Percentiles rank a stretch among this genome's conserved stretches.
phyloP scores from a whole-genome alignment of 2,329 filamentous ascomycete genomes.

The Mollisia scopiformis region DNA sequence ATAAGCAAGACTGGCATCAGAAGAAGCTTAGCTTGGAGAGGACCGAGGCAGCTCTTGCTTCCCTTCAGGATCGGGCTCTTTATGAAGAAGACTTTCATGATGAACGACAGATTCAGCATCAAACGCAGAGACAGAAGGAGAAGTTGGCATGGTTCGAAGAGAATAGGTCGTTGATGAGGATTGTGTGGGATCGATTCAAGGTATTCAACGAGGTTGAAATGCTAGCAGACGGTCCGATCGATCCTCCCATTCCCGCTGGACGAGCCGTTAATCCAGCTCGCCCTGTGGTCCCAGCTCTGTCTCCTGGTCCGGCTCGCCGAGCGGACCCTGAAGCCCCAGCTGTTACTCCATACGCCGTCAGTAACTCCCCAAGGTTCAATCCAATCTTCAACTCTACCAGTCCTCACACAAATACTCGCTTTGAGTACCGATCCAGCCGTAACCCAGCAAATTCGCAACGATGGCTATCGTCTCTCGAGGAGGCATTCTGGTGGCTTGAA shows the following conservation, averaged over 20 bases:
- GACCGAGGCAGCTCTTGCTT: not conserved
- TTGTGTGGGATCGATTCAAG: not conserved
- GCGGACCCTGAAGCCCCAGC: not conserved
- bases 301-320: not conserved
- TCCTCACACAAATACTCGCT: too few species aligned
- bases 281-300: too few species aligned
- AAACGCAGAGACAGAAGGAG: not conserved
- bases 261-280: too few species aligned
- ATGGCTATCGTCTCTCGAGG: not conserved
- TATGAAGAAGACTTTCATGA: not conserved
- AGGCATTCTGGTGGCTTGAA: not conserved
- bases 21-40: not conserved
- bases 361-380: not conserved
- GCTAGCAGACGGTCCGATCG: not conserved
- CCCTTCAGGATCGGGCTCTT: not conserved
- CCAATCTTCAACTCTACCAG: too few species aligned
- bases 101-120: not conserved
- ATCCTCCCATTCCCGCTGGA: too few species aligned
- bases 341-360: not conserved
- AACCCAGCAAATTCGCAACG: not conserved
- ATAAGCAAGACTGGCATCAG: not conserved
- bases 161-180: conserved; percentile 2
- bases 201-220: not conserved
- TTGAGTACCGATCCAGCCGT: not conserved
- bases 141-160: conserved; percentile 1